These are phyloP conservation scores for Scedosporium dehoogii DNA, from an alignment of 2,329 filamentous ascomycete species.

Conservation along the genomic window DNA sequence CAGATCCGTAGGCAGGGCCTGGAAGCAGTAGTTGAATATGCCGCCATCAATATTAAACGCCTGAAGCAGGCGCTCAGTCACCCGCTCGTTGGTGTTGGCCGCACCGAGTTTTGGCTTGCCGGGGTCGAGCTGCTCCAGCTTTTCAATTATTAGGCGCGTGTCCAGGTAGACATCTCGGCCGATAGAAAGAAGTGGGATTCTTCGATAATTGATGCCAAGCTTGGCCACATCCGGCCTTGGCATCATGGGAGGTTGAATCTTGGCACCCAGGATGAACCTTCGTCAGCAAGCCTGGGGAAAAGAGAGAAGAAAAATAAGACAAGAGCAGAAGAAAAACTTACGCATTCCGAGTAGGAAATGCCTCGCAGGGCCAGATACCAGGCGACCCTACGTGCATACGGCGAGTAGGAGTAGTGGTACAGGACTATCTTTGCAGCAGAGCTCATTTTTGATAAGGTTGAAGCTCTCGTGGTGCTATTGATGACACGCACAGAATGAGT, in stretches of 20 bases:
- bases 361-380: constrained; percentile 60
- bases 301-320: neutral
- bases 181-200: constrained; percentile 59
- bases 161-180: constrained; percentile 61
- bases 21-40: constrained; percentile 42
- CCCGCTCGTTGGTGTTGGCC: constrained; percentile 27
- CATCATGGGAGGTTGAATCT: constrained; percentile 54
- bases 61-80: constrained; percentile 45
- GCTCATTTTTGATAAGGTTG: neutral
- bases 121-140: constrained; percentile 49
- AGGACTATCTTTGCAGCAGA: constrained; percentile 33
- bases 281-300: neutral
- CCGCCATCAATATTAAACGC: constrained; percentile 44
- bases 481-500: neutral
- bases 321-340: constrained; percentile 26
- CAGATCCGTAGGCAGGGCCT: constrained; percentile 46
- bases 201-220: constrained; percentile 56
- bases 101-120: constrained; percentile 26
- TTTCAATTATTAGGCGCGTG: constrained; percentile 56
- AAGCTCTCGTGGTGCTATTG: neutral
- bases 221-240: constrained; percentile 54
- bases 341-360: constrained; percentile 58
- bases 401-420: constrained; percentile 58
- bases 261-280: constrained; percentile 17
- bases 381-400: constrained; percentile 50